Conservation (phyloP, 2,329 filamentous ascomycete genomes). For the Amesomyces nigricolor region DNA sequence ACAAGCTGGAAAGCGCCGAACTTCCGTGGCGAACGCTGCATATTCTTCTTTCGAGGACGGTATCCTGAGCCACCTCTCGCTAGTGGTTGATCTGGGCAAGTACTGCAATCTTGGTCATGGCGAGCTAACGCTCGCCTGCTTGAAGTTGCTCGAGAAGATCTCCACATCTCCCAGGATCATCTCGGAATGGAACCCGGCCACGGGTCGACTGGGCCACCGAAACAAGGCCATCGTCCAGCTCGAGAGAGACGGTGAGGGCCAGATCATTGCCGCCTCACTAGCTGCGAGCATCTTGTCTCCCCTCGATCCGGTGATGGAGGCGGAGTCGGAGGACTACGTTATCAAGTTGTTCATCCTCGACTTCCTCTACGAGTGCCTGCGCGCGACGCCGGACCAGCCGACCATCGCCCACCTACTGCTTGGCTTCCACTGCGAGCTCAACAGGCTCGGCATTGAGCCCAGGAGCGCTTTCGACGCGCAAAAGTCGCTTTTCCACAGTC, state of each 20-base stretch:
- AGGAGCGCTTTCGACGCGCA: slow-evolving; percentile 65
- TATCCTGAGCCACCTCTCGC: slow-evolving; percentile 69
- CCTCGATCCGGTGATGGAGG: slow-evolving; percentile 68
- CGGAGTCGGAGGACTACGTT: slow-evolving; percentile 65
- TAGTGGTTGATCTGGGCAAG: slow-evolving; percentile 77
- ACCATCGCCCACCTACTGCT: slow-evolving; percentile 87
- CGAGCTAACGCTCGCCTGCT: slow-evolving; percentile 70
- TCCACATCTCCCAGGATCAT: slow-evolving; percentile 78
- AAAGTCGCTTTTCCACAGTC: slow-evolving; percentile 75
- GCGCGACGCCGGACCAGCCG: slow-evolving; percentile 67
- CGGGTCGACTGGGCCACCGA: slow-evolving; percentile 57
- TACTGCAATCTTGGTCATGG: slow-evolving; percentile 84
- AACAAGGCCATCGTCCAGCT: slow-evolving; percentile 87
- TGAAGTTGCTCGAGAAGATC: slow-evolving; percentile 79
- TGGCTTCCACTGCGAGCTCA: slow-evolving; percentile 74
- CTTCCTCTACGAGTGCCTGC: slow-evolving; percentile 76
- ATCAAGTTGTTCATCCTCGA: slow-evolving; percentile 82
- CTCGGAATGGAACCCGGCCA: slow-evolving; percentile 58
- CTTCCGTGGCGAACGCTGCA: slow-evolving; percentile 64
- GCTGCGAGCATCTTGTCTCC: slow-evolving; percentile 60
- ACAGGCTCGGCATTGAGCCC: slow-evolving; percentile 61
- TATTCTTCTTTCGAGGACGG: slow-evolving; percentile 91
- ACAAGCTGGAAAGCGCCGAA: slow-evolving; percentile 53
- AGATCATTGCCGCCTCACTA: slow-evolving; percentile 71
- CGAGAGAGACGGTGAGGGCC: slow-evolving; percentile 72